Base-by-base conservation (phyloP, 208 protist species). In the Trypanosoma rangeli region DNA sequence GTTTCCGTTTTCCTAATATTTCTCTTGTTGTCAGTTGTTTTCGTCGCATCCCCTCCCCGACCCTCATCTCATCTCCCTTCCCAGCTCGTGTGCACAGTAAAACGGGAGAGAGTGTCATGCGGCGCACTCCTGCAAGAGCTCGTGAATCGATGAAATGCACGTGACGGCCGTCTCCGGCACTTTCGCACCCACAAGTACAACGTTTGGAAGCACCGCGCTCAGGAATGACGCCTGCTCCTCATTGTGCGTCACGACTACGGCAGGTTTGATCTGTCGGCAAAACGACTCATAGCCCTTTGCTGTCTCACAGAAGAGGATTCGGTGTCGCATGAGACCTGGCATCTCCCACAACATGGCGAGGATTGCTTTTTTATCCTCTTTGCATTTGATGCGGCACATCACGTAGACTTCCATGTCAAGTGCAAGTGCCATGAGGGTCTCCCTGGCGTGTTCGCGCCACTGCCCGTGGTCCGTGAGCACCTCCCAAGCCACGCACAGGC, bases 231-330 rank as follows among this genome's bases (percentile, higher is more conserved):
- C 86, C 49, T 87, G 77, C 37, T 53, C 44, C 7, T 63, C 33
- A 69, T 95, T 77, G 58, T 81, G 68, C 12, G 80, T 91, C 50
- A 96, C 59, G 16, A 94, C 71, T 26, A 94, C 68, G 35, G 75
- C 62, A 55, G 91, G 91, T 56, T 72, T 85, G 37, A 96, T 80
- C 60, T 96, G 91, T n/a, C 87, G 78, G 28, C 76, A 87, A 70
- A 96, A 90, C 24, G 91, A 88, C 39, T 92, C 86, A 69, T 94
- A 96, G 0, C 88, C 91, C 64, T 93, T 94, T 48, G 64, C 64
- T 0, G 88, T 94, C 31, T 83, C 82, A 61, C 86, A 94, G 64
- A 96, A 96, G 29, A 96, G 83, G 62, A 96, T 80, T 22, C 83
- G 79, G 70, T 94, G 86, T 28, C 91, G 86, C 61, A 77, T 58